A percentile compares a stretch with the other conserved stretches of the same genome.
phyloP scores from a whole-genome alignment of 202 grass and related monocot genomes.

The Schoenoplectus tabernaemontani region DNA sequence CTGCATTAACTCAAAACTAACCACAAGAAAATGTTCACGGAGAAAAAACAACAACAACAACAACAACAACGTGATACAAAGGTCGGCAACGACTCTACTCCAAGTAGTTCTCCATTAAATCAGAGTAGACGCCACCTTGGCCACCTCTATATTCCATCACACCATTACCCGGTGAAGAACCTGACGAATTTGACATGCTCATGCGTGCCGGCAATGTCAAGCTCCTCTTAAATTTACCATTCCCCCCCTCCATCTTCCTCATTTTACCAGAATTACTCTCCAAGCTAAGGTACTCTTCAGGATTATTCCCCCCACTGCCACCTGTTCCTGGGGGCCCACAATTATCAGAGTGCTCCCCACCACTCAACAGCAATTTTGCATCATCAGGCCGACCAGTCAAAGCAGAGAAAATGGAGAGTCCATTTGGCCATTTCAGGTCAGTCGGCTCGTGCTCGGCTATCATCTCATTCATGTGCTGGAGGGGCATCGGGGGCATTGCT shows the following conservation, averaged over 20 bases:
- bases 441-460: slow-evolving; percentile 22
- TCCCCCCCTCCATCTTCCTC: slow-evolving; percentile 52
- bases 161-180: slow-evolving; percentile 26
- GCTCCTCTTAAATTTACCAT: slow-evolving; percentile 84
- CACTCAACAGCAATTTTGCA: slow-evolving; percentile 55
- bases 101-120: slow-evolving; percentile 94
- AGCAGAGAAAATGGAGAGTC: slow-evolving; percentile 87
- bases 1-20: slow-evolving; percentile 14
- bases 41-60: neutral
- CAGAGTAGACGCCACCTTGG: slow-evolving; percentile 60
- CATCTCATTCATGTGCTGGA: slow-evolving; percentile 46
- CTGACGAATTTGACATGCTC: slow-evolving; percentile 38
- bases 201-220: slow-evolving; percentile 85
- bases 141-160: slow-evolving; percentile 89
- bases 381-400: slow-evolving; percentile 68
- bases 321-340: slow-evolving; percentile 15
- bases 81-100: slow-evolving; percentile 46
- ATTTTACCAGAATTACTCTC: slow-evolving; percentile 62
- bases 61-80: slow-evolving; percentile 28
- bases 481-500: slow-evolving; percentile 35
- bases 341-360: neutral
- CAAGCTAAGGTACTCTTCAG: slow-evolving; percentile 73
- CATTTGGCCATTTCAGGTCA: slow-evolving; percentile 81
- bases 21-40: slow-evolving; percentile 2
- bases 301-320: slow-evolving; percentile 36